Evolutionary conservation across 306 rosid species (phyloP).

Genomic region (Adenanthera pavonina): DNA sequence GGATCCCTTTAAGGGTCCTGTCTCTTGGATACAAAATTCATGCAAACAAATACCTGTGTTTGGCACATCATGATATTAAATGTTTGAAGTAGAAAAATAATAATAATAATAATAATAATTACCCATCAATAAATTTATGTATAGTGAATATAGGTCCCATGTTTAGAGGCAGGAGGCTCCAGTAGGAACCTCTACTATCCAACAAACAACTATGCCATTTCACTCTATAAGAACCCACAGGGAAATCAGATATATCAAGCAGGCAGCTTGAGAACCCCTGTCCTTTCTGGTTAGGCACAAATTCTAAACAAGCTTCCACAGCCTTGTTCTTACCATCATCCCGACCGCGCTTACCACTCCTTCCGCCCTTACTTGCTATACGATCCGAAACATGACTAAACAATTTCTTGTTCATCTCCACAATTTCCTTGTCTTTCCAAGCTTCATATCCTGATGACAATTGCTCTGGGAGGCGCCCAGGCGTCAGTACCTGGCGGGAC

Average conservation of each 20-base stretch:
- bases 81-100: too few species aligned
- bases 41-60: background rate
- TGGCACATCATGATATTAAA: background rate
- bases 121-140: conserved; percentile 23
- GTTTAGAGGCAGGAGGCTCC: conserved; percentile 69
- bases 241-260: conserved; percentile 67
- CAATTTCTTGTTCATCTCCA: conserved; percentile 55
- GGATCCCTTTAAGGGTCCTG: too few species aligned
- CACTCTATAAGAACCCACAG: conserved; percentile 61
- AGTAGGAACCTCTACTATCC: conserved; percentile 52
- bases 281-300: conserved; percentile 58
- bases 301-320: conserved; percentile 43
- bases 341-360: conserved; percentile 10
- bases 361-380: conserved; percentile 8
- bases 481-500: conserved; percentile 38
- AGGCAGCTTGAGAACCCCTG: conserved; percentile 74
- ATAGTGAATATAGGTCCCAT: conserved; percentile 59
- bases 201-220: conserved; percentile 67
- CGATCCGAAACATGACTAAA: conserved; percentile 42
- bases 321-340: conserved; percentile 19
- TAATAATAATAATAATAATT: background rate
- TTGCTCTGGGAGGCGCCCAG: conserved; percentile 19
- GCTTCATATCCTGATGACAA: conserved; percentile 32
- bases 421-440: conserved; percentile 55
- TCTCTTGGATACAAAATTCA: too few species aligned